These are phyloP conservation scores for Ascochyta koolunga DNA, from an alignment of 2,329 filamentous ascomycete species.

Conservation along the genomic window DNA sequence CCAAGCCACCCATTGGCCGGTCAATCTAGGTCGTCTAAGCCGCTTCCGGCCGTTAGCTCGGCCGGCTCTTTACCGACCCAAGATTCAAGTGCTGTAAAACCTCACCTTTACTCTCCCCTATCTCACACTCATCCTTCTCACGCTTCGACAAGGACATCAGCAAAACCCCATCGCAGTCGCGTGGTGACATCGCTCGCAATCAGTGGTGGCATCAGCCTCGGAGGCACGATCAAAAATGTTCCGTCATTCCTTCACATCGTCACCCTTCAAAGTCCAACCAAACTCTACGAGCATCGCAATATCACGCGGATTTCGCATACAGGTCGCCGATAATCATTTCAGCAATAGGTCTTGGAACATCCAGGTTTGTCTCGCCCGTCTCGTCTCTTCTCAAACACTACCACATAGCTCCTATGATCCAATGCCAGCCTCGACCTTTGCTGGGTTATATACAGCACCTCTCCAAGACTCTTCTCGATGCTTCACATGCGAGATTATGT, in stretches of 20 bases:
- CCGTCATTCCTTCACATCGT: not conserved
- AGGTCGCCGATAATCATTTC: not conserved
- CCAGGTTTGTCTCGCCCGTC: too few species aligned
- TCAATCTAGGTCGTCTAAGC: conserved; percentile 2
- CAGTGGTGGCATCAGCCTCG: not conserved
- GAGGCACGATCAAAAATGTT: not conserved
- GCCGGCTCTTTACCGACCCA: conserved; percentile 10
- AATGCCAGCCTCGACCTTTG: not conserved
- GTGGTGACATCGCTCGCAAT: not conserved
- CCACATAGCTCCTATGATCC: not conserved
- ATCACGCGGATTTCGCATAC: not conserved
- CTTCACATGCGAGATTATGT: not conserved
- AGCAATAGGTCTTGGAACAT: not conserved
- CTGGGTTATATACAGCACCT: not conserved
- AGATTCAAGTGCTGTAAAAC: conserved; percentile 1
- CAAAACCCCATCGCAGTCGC: not conserved
- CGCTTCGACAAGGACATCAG: not conserved
- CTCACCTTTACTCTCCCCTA: not conserved
- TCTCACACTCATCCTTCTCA: not conserved
- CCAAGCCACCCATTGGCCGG: not conserved
- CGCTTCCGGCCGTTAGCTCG: conserved; percentile 1
- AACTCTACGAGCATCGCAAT: not conserved
- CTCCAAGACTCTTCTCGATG: not conserved
- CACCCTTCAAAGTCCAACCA: not conserved
- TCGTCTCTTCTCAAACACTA: not conserved